Evolutionary conservation across 2,329 filamentous ascomycete species (phyloP).

Genomic region (Fusarium lateritium): DNA sequence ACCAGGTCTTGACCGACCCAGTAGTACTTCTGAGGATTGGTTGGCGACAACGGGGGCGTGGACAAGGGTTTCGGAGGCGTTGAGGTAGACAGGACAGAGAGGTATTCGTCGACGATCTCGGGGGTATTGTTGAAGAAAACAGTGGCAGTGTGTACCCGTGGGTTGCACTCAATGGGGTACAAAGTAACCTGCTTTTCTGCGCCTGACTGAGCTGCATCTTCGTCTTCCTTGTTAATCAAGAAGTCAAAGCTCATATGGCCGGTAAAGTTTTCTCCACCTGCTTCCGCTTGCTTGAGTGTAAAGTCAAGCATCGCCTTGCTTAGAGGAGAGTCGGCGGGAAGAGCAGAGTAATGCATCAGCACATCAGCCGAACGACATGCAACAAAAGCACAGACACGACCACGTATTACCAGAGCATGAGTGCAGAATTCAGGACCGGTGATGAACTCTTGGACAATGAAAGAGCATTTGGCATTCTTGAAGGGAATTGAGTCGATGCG

Average conservation of each 20-base stretch:
- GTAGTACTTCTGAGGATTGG: slow-evolving; percentile 59
- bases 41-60: slow-evolving; percentile 44
- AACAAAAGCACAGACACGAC: slow-evolving; percentile 75
- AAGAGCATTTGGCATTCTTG: slow-evolving; percentile 58
- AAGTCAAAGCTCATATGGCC: slow-evolving; percentile 83
- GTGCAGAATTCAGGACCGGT: slow-evolving; percentile 76
- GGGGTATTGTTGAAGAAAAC: slow-evolving; percentile 68
- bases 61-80: slow-evolving; percentile 4
- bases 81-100: slow-evolving; percentile 59
- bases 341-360: slow-evolving; percentile 75
- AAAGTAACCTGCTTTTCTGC: slow-evolving; percentile 56
- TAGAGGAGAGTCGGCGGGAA: slow-evolving; percentile 68
- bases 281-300: slow-evolving; percentile 70
- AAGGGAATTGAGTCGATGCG: slow-evolving; percentile 62
- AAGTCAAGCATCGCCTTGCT: slow-evolving; percentile 74
- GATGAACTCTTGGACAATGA: slow-evolving; percentile 75
- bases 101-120: slow-evolving; percentile 67
- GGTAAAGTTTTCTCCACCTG: slow-evolving; percentile 67
- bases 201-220: slow-evolving; percentile 13
- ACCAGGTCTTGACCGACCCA: slow-evolving; percentile 79
- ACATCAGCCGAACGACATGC: slow-evolving; percentile 75
- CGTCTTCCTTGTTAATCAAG: slow-evolving; percentile 60
- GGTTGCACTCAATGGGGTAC: slow-evolving; percentile 81
- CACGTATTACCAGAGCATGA: slow-evolving; percentile 76
- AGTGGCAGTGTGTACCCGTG: slow-evolving; percentile 77